A percentile compares a stretch with the other conserved stretches of the same genome.
phyloP scores from a whole-genome alignment of 2,329 filamentous ascomycete genomes.

The Ophiognomonia clavigignenti-juglandacearum region DNA sequence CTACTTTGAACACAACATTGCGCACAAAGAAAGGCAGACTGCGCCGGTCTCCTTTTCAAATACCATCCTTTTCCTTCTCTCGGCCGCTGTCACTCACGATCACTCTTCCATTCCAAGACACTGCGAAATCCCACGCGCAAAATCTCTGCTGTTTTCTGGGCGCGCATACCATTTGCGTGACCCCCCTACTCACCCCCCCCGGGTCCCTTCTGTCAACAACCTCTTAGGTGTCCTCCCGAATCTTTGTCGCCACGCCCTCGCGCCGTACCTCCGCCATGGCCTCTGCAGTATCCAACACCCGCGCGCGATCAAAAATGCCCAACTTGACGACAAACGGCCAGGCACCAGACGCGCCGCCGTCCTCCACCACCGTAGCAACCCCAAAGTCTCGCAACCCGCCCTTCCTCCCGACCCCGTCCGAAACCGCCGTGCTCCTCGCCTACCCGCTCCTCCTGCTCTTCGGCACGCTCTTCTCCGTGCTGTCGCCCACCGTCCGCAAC shows the following conservation, averaged over 20 bases:
- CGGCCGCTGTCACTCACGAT: too few relatives aligned
- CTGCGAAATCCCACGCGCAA: background rate
- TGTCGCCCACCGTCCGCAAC: slow-evolving; percentile 67
- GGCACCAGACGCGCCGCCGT: slow-evolving; percentile 7
- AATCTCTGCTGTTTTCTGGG: background rate
- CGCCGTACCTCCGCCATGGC: slow-evolving; percentile 6
- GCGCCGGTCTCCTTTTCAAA: too few relatives aligned
- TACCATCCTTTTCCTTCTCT: too few relatives aligned
- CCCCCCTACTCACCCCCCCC: too few relatives aligned
- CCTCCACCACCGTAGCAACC: slow-evolving; percentile 12
- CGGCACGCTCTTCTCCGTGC: slow-evolving; percentile 72
- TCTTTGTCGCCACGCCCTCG: background rate
- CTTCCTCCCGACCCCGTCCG: slow-evolving; percentile 65
- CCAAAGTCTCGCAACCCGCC: slow-evolving; percentile 40
- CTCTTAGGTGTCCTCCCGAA: too few relatives aligned
- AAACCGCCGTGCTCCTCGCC: slow-evolving; percentile 57
- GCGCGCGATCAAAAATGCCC: slow-evolving; percentile 10
- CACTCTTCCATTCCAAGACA: background rate
- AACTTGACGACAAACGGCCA: slow-evolving; percentile 3
- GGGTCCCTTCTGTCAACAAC: too few relatives aligned
- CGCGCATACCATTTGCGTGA: too few relatives aligned
- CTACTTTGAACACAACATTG: too few relatives aligned
- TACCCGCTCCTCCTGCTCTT: slow-evolving; percentile 78
- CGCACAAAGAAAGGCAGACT: too few relatives aligned
- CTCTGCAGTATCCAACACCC: slow-evolving; percentile 7